Base-by-base conservation (phyloP, 768 basidiomycete genomes). In the Udeniomyces megalosporus region DNA sequence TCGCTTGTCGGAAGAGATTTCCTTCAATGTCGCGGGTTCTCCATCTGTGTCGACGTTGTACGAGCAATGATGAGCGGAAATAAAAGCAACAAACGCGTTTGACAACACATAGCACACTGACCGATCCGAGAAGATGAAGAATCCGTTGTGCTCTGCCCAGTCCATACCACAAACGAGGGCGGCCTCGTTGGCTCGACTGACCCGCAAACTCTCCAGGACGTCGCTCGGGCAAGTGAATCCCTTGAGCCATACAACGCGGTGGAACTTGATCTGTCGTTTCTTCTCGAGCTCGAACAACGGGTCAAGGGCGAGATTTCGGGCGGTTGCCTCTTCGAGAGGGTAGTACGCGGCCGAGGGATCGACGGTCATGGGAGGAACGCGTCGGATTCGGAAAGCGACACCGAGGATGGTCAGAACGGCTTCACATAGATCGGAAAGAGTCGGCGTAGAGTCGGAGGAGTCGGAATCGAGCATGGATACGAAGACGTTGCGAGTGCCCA, bases 111-210 rank as follows among this genome's bases (percentile, higher is more conserved):
- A 46, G 12, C n/a, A 28, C 0, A 73, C 83, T 53, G 67, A 88
- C 91, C 93, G 79, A 74, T 96, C 93, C 20, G 92, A 96, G 75
- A 95, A 97, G 67, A 96, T 91, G 78, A 96, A 99, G 75, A 89
- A 86, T 0, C 91, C 91, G 66, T 90, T 88, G 69, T 91, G 86
- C 74, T 99, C 92, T 12, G 91, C 93, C 95, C 95, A 99, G 71
- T 99, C 95, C 93, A 97, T 97, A n/a, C 92, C 93, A 71, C 95
- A 97, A 1, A 96, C 90, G 88, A 99, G 89, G 0, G 91, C 88
- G 2, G 95, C 95, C 67, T 91, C 82, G 71, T 97, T 99, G 34
- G 80, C 80, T 67, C 85, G 79, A 71, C 86, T 88, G 65, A 96
- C 85, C 66, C 91, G 84, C 71, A 97, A 82, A 26, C 87, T 93